These are phyloP conservation scores for Phyllostachys edulis DNA, from an alignment of 176 grass and related monocot species.

Conservation along the genomic window DNA sequence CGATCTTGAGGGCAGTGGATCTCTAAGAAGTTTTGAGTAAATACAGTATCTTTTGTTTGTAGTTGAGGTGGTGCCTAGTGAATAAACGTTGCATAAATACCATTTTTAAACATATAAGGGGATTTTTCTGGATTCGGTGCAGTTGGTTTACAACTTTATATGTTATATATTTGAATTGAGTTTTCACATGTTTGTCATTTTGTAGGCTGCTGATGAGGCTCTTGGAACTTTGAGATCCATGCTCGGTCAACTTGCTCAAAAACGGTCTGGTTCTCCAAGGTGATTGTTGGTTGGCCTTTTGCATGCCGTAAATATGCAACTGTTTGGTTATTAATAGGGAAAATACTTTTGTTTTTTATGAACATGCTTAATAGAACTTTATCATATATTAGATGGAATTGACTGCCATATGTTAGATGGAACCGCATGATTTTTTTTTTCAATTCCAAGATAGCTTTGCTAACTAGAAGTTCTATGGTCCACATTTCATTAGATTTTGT, in stretches of 20 bases:
- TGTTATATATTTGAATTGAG: constrained; percentile 12
- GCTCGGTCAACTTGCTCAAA: constrained; percentile 78
- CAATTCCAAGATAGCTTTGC: neutral
- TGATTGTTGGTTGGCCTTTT: constrained; percentile 38
- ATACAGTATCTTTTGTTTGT: neutral
- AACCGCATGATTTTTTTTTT: neutral
- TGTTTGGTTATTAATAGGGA: constrained; percentile 4
- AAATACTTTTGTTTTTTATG: constrained; percentile 12
- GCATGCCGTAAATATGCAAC: neutral
- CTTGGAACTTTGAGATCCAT: constrained; percentile 84
- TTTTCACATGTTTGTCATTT: constrained; percentile 17
- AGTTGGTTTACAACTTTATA: neutral
- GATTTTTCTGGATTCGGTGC: constrained; percentile 1
- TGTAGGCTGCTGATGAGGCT: constrained; percentile 90
- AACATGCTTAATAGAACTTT: neutral
- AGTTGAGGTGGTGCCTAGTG: constrained; percentile 1
- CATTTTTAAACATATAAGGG: neutral
- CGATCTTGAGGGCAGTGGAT: neutral
- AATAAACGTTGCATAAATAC: neutral
- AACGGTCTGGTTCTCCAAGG: constrained; percentile 78
- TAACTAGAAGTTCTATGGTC: constrained; percentile 1
- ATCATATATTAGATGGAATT: neutral
- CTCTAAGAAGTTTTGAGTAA: neutral
- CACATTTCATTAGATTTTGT: constrained; percentile 16
- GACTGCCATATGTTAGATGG: neutral